These are phyloP conservation scores for Mucor lusitanicus DNA, from an alignment of 371 early-diverging fungal genomes.

Conservation along the genomic window DNA sequence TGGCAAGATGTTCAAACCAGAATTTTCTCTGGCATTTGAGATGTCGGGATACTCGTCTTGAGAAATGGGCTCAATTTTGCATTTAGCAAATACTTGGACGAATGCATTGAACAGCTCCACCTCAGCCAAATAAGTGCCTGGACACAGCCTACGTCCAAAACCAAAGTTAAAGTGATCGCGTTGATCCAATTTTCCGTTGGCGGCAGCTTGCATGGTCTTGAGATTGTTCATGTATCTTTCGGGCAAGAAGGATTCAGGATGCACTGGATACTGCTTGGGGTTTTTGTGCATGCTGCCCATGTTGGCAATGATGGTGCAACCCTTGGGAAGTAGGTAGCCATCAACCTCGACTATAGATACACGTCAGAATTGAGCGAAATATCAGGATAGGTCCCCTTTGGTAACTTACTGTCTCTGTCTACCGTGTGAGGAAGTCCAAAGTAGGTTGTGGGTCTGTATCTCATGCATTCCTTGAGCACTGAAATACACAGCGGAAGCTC, in stretches of 20 bases:
- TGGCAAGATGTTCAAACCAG: conserved; percentile 8
- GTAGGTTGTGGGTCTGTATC: conserved; percentile 7
- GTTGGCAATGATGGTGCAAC: conserved; percentile 2
- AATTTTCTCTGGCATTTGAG: background rate
- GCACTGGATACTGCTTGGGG: background rate
- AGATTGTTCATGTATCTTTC: conserved; percentile 12
- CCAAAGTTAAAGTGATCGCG: conserved; percentile 25
- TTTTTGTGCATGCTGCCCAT: conserved; percentile 11
- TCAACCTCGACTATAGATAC: conserved; percentile 8
- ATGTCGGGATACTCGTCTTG: conserved; percentile 2
- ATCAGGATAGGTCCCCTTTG: too few relatives aligned
- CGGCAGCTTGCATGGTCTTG: conserved; percentile 8
- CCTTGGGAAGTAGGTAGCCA: conserved; percentile 21
- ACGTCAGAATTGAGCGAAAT: too few relatives aligned
- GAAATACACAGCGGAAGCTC: conserved; percentile 10
- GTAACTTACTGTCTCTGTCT: conserved; percentile 12
- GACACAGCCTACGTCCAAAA: conserved; percentile 25
- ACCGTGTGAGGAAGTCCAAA: conserved; percentile 17
- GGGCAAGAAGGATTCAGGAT: conserved; percentile 10
- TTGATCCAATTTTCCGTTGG: conserved; percentile 13
- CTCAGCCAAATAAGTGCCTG: conserved; percentile 18
- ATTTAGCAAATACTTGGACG: conserved; percentile 4
- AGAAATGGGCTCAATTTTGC: background rate
- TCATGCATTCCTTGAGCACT: conserved; percentile 18
- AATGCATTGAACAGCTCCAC: conserved; percentile 4